phyloP scores from a whole-genome alignment of 371 early-diverging fungal species.

The Circinella minor region DNA sequence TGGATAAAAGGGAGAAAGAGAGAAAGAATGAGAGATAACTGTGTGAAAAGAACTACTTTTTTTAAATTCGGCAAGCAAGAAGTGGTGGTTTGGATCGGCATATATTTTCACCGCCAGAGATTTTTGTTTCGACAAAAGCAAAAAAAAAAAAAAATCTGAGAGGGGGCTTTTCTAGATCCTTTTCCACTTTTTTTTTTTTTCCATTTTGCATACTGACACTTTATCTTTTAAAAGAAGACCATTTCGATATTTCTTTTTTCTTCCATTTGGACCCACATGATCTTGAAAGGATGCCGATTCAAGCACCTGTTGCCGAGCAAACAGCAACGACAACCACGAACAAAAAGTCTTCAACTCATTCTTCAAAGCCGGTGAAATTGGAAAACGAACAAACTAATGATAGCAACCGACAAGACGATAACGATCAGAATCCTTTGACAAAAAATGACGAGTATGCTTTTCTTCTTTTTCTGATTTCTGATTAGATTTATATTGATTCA shows the following conservation, averaged over 20 bases:
- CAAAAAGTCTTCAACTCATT: slow-evolving; percentile 2
- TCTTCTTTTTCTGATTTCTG: background rate
- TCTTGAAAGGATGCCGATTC: slow-evolving; percentile 21
- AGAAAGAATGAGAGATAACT: no score
- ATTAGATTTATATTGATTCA: background rate
- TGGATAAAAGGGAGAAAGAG: no score
- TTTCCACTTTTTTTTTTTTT: no score
- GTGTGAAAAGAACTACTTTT: no score
- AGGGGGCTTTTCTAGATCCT: no score
- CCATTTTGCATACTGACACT: no score
- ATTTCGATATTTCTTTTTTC: background rate
- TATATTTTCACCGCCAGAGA: no score
- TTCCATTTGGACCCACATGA: slow-evolving; percentile 17
- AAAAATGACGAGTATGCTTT: slow-evolving; percentile 44
- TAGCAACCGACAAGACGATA: background rate
- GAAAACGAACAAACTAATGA: background rate
- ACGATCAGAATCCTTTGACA: slow-evolving; percentile 10
- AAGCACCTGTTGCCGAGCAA: slow-evolving; percentile 24
- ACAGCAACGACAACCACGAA: slow-evolving; percentile 13
- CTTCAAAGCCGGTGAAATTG: background rate
- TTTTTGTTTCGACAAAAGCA: no score
- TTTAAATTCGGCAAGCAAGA: no score
- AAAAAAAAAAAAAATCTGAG: no score
- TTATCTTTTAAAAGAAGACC: no score
- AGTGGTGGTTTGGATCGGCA: no score